Evolutionary conservation across 768 basidiomycete genomes (phyloP), one percentile per base, ranked within the genome.

Genomic region (Zangia roseola): DNA sequence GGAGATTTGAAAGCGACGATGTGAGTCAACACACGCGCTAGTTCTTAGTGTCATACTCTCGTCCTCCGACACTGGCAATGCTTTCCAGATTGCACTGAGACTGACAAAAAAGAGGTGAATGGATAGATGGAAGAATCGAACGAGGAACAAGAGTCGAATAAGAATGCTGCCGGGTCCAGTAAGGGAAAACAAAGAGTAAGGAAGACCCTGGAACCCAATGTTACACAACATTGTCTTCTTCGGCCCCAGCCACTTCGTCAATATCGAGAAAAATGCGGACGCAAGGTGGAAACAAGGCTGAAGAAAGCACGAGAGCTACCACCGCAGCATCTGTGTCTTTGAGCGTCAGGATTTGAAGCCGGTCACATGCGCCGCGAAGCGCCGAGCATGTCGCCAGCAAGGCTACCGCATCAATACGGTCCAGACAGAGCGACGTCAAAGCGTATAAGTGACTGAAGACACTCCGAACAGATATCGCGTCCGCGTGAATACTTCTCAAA

Each of bases 201-300:
- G n/a, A n/a, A n/a, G n/a, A n/a, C n/a, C n/a, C n/a, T n/a, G n/a
- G n/a, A n/a, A n/a, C n/a, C n/a, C n/a, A n/a, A n/a, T n/a, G n/a
- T n/a, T n/a, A n/a, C n/a, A n/a, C n/a, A n/a, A n/a, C n/a, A n/a
- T n/a, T n/a, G n/a, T 37, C 46, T 25, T 20, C 47, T 10, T 41
- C 45, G 5, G 28, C 43, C n/a, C 2, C 6, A 8, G 28, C 43
- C 14, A 1, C 16, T 3, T 47, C 58, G 5, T 53, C 54, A 13
- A 61, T 39, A 10, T 60, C 59, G 10, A 60, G 40, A 40, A 58
- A 46, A 26, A 60, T 37, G 30, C 59, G 48, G 28, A 60, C 47
- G 4, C 16, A 26, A 5, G 47, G 20, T 2, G 55, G 50, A 13
- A 61, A 38, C 16, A 40, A 37, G 20, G 31, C 17, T 5, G 45